Percentiles rank a stretch among this genome's conserved stretches.
Evolutionary conservation across 2,329 filamentous ascomycete genomes (phyloP).

Genomic region (Calonectria fujianensis): DNA sequence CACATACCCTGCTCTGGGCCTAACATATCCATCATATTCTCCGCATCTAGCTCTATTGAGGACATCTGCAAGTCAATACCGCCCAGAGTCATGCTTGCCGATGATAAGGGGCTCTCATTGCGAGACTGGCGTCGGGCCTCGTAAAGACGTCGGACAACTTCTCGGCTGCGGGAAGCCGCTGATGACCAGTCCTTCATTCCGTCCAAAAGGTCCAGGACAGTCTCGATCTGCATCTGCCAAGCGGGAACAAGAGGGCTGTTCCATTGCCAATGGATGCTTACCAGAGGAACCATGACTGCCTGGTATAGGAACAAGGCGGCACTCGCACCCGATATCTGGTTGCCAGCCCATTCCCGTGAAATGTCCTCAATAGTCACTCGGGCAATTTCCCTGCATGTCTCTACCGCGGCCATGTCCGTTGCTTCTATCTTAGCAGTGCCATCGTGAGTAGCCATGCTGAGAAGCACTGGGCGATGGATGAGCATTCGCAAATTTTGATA

Average conservation of each 20-base stretch:
- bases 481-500: slow-evolving; percentile 87
- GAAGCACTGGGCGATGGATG: slow-evolving; percentile 82
- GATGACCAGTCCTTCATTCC: slow-evolving; percentile 80
- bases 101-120: slow-evolving; percentile 60
- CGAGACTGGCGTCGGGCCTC: slow-evolving; percentile 66
- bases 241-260: slow-evolving; percentile 68
- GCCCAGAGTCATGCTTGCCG: slow-evolving; percentile 73
- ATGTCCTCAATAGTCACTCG: slow-evolving; percentile 84
- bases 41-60: slow-evolving; percentile 70
- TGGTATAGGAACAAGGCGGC: slow-evolving; percentile 89
- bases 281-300: slow-evolving; percentile 85
- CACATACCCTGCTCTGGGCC: slow-evolving; percentile 71
- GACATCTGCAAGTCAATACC: slow-evolving; percentile 63
- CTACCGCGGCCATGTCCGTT: slow-evolving; percentile 81
- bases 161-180: slow-evolving; percentile 76
- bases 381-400: slow-evolving; percentile 81
- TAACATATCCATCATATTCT: slow-evolving; percentile 71
- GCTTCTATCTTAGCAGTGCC: slow-evolving; percentile 70
- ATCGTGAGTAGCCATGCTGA: slow-evolving; percentile 74
- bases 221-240: slow-evolving; percentile 76
- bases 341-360: slow-evolving; percentile 79
- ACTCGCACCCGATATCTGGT: slow-evolving; percentile 88
- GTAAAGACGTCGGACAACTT: slow-evolving; percentile 79
- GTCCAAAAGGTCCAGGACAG: slow-evolving; percentile 76
- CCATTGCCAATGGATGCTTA: slow-evolving; percentile 83